phyloP scores from a whole-genome alignment of 148 eudicot genomes.

The Diospyros kaki region DNA sequence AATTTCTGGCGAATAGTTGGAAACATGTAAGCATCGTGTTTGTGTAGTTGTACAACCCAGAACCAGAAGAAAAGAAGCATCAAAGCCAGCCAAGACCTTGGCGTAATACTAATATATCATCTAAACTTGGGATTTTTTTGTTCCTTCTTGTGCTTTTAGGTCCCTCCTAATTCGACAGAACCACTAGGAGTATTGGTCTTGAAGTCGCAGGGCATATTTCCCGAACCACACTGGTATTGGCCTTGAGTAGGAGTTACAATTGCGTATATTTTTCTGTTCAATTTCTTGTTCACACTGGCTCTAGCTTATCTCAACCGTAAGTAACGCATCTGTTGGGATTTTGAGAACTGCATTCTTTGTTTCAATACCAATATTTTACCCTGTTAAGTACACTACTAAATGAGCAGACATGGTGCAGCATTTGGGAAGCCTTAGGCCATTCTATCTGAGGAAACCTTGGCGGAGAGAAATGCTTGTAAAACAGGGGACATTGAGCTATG shows the following conservation, averaged over 20 bases:
- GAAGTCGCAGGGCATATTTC: conserved; percentile 31
- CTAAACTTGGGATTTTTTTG: not conserved
- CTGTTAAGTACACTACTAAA: not conserved
- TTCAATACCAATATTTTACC: not conserved
- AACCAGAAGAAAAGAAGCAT: not conserved
- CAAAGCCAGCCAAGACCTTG: not conserved
- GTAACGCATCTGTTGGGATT: conserved; percentile 4
- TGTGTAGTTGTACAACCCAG: not conserved
- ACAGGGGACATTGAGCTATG: not conserved
- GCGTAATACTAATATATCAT: not conserved
- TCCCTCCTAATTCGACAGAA: conserved; percentile 20
- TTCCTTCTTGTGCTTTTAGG: conserved; percentile 15
- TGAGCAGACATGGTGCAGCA: not conserved
- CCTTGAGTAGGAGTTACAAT: conserved; percentile 38
- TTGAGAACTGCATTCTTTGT: not conserved
- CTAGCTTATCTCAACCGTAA: conserved; percentile 45
- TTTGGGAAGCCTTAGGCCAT: not conserved
- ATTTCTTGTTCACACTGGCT: conserved; percentile 32
- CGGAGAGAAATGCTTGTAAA: not conserved
- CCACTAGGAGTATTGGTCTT: conserved; percentile 31
- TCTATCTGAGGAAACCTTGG: not conserved
- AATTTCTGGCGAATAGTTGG: conserved; percentile 82
- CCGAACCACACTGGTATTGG: conserved; percentile 46
- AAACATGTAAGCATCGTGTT: conserved; percentile 27
- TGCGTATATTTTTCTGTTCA: conserved; percentile 39